A percentile compares a stretch with the other conserved stretches of the same genome.
Conservation (phyloP, 2,329 filamentous ascomycete genomes). For the Xylaria sp. region DNA sequence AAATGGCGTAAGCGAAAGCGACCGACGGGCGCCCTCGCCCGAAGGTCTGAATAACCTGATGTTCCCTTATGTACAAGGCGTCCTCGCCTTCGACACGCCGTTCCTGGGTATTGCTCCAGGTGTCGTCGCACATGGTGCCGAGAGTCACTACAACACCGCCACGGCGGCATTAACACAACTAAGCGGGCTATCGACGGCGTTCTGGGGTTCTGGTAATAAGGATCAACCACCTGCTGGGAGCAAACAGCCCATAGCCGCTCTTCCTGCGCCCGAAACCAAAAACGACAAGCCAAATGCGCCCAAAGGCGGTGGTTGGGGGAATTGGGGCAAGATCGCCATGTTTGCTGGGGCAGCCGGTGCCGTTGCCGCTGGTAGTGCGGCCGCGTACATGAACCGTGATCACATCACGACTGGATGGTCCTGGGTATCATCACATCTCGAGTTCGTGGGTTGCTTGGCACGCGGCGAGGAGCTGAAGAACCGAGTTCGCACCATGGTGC, state of each 20-base stretch:
- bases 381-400: constrained; percentile 86
- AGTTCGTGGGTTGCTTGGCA: constrained; percentile 90
- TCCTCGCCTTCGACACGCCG: constrained; percentile 94
- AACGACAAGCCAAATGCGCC: constrained; percentile 24
- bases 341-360: constrained; percentile 86
- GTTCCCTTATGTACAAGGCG: constrained; percentile 92
- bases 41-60: constrained; percentile 71
- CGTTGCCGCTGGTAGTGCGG: constrained; percentile 82
- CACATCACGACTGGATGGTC: constrained; percentile 78
- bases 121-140: constrained; percentile 86
- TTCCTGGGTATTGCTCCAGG: constrained; percentile 84
- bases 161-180: constrained; percentile 74
- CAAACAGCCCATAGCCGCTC: constrained; percentile 52
- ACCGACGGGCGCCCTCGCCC: constrained; percentile 1
- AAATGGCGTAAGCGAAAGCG: background rate
- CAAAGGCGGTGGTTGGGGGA: constrained; percentile 68
- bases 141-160: constrained; percentile 83
- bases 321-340: constrained; percentile 87
- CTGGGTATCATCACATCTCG: constrained; percentile 90
- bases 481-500: constrained; percentile 75
- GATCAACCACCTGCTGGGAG: constrained; percentile 34
- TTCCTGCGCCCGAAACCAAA: constrained; percentile 48
- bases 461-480: constrained; percentile 83
- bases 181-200: constrained; percentile 71
- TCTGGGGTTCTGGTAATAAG: constrained; percentile 67